Base-by-base conservation (phyloP, 352 stramenopile species). In the Peronospora destructor region DNA sequence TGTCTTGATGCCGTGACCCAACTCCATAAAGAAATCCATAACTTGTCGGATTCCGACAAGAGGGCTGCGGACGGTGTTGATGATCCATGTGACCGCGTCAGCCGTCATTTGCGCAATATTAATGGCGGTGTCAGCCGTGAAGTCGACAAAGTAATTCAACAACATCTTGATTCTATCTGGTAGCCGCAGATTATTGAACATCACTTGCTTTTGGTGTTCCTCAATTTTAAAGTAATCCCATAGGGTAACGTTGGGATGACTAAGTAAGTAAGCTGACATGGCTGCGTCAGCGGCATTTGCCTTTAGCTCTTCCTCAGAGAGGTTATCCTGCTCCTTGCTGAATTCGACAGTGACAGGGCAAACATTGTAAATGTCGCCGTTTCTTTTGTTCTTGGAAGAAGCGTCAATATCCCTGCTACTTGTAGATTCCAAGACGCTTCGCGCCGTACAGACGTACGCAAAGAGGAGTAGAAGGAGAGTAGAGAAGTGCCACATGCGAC, bases 171-270 rank as follows among this genome's bases (percentile, higher is more conserved):
- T 35, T 6, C 30, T 38, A 2, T 45, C 19, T 6, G 36, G 35
- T 5, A 40, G 6, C 13, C 45, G 39, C 25, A 61, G 32, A 9
- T 50, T 51, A 32, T 32, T 16, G 39, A 47, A 51, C 45, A 60
- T 60, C 9, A 13, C 33, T 12, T 32, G 37, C 32, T 55, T 54
- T 38, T 60, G 53, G 13, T 23, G 42, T 11, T 39, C 23, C 33
- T 61, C 53, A 8, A 61, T 49, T 33, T 61, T 61, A 33, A 61
- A 61, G 39, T 56, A 61, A 32, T 61, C 53, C 53, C 54, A 58
- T n/a, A 62, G n/a, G 2, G 54, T 62, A 35, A 53, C 45, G 42
- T 62, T 58, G 7, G 54, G 54, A 41, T 62, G 54, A 21, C 48
- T 62, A 5, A 62, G 11, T 58, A 26, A 36, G 21, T 49, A 62